Evolutionary conservation across 176 grass and related monocot genomes (phyloP), one percentile per base, ranked within the genome.

Genomic region (Oryza longistaminata): DNA sequence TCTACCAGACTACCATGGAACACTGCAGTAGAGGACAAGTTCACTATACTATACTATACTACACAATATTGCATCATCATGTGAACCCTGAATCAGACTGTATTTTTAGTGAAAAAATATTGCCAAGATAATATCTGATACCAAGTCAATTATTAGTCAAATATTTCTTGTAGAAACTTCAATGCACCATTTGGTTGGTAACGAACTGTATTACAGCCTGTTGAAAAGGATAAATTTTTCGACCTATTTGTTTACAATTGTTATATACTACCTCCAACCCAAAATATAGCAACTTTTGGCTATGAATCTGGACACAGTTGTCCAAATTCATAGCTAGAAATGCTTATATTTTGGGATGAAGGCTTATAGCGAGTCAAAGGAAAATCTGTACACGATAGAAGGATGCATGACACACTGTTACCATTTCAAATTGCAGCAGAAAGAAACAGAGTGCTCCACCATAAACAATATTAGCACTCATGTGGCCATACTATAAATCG

Each of bases 21-120:
- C 17, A 58, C 52, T 58, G 1, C 52, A 58, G 17, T 7, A 58
- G 13, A 4, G 6, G 5, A 7, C 2, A 1, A 58, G 52, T 6
- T 31, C 29, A 31, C 29, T 31, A 58, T 8, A 58, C 21, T 31
- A 58, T 8, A 58, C 21, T 58, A 5, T 58, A 21, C 52, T 7
- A 6, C 76, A 44, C 73, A 13, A 22, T 33, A 83, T 3, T 8
- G 33, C 17, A 7, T 2, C 15, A 31, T 26, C 22, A 73, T 29
- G 68, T 9, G 3, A 33, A 31, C 29, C 29, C 11, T 8, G 33
- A 70, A 14, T 33, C 12, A 16, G 62, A 16, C 39, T 19, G 27
- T 33, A 82, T 73, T 62, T 27, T 29, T 61, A 71, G 67, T 71
- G 49, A 0, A 68, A 68, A 80, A 74, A 16, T n/a, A 14, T 27